Evolutionary conservation across 2,329 filamentous ascomycete species (phyloP).

Genomic region (Zasmidium angulare): DNA sequence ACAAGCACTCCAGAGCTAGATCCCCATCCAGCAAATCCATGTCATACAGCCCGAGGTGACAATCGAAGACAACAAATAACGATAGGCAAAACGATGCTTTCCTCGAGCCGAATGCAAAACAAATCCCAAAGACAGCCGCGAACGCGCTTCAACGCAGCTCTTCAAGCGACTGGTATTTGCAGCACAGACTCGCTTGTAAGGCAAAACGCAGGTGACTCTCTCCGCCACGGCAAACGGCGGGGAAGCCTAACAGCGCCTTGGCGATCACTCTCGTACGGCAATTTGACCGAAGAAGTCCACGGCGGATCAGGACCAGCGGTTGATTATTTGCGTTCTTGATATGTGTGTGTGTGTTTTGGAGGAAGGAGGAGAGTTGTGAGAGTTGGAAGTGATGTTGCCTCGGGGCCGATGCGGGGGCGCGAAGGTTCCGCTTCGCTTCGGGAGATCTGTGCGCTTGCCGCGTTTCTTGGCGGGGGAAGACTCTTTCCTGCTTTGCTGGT

Average conservation of each 20-base stretch:
- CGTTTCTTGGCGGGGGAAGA: not conserved
- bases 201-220: conserved; percentile 30
- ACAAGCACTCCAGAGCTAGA: too few relatives aligned
- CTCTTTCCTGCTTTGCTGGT: not conserved
- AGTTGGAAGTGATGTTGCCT: not conserved
- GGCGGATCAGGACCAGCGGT: conserved; percentile 23
- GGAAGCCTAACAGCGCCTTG: conserved; percentile 28
- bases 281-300: conserved; percentile 32
- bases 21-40: too few relatives aligned
- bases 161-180: not conserved
- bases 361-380: conserved; percentile 6
- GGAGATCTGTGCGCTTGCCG: conserved; percentile 4
- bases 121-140: too few relatives aligned
- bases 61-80: too few relatives aligned
- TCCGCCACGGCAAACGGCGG: conserved; percentile 24
- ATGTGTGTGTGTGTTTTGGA: conserved; percentile 27
- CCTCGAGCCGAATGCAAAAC: too few relatives aligned
- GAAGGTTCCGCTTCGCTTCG: too few relatives aligned
- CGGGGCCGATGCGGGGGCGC: too few relatives aligned
- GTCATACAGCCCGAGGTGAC: too few relatives aligned
- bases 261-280: conserved; percentile 28
- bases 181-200: conserved; percentile 17
- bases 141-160: too few relatives aligned
- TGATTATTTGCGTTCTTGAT: conserved; percentile 32
- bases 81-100: too few relatives aligned